These are phyloP conservation scores for Benincasa hispida DNA, from an alignment of 306 rosid genomes.

Conservation along the genomic window DNA sequence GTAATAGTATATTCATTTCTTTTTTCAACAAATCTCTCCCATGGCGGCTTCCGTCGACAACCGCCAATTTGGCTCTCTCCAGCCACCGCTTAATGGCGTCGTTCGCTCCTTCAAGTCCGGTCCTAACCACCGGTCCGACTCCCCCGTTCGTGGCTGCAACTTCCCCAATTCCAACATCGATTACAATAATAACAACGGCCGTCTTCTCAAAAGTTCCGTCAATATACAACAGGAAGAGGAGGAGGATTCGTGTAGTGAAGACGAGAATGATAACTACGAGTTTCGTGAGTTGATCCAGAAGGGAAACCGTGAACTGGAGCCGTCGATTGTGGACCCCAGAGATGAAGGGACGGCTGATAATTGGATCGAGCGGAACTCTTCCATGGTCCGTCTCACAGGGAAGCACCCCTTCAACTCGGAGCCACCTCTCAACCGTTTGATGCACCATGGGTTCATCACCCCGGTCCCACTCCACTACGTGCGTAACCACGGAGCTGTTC, in stretches of 20 bases:
- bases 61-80: conserved; percentile 26
- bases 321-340: conserved; percentile 37
- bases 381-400: neutral
- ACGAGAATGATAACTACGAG: conserved; percentile 10
- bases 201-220: neutral
- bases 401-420: neutral
- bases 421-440: neutral
- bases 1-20: too few relatives aligned
- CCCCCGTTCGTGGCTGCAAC: conserved; percentile 14
- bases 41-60: conserved; percentile 65
- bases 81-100: conserved; percentile 25
- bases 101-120: conserved; percentile 23
- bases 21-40: neutral
- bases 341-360: neutral
- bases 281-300: conserved; percentile 16
- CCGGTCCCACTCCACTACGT: neutral
- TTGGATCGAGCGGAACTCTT: neutral
- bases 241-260: conserved; percentile 29
- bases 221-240: neutral
- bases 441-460: neutral
- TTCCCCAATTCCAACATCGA: neutral
- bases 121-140: conserved; percentile 13
- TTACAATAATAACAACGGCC: neutral
- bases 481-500: neutral
- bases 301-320: conserved; percentile 32